Base-by-base conservation (phyloP, 192 early-diverging fungal genomes). In the Coemansia sp. region DNA sequence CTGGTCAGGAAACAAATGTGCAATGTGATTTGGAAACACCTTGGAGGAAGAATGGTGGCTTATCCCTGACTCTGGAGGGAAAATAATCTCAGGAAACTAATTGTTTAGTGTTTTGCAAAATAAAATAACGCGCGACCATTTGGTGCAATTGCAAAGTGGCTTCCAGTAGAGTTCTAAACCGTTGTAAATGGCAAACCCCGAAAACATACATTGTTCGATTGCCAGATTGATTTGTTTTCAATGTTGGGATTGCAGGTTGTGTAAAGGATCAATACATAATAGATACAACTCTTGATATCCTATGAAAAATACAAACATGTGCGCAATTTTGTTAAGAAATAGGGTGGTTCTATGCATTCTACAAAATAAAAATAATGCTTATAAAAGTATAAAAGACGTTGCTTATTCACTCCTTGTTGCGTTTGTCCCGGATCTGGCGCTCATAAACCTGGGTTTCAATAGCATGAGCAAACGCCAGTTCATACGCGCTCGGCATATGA, bases 401-500 rank as follows among this genome's bases (percentile, higher is more conserved):
- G n/a, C 21, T 23, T 50, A 9, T 2, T 50, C 47, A 49, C 6
- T 49, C 19, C 47, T 59, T 59, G 21, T 51, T 63, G 60, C 69
- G 69, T 53, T 50, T 66, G 41, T 66, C 70, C 11, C 61, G 64
- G 49, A 73, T 48, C 53, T 64, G 76, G 22, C 64, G 69, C 62
- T 81, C 78, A 50, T 67, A 70, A n/a, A 81, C 67, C 57, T 75
- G 74, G 37, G 80, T 82, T 21, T 82, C 75, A 19, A 73, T 68
- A 10, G 80, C 80, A 48, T 65, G 72, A 12, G 67, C 61, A 61
- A 82, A 72, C 45, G 80, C 80, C 45, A 72, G 62, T 57, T 82
- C 80, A 41, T 82, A 82, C 14, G 75, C 72, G 32, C 75, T 78
- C 1, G 80, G 80, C 72, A 82, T 74, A 49, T 82, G 80, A 62